Evolutionary conservation across 139 green algal species (phyloP), one percentile per base, ranked within the genome.

Genomic region (Closterium sp.): DNA sequence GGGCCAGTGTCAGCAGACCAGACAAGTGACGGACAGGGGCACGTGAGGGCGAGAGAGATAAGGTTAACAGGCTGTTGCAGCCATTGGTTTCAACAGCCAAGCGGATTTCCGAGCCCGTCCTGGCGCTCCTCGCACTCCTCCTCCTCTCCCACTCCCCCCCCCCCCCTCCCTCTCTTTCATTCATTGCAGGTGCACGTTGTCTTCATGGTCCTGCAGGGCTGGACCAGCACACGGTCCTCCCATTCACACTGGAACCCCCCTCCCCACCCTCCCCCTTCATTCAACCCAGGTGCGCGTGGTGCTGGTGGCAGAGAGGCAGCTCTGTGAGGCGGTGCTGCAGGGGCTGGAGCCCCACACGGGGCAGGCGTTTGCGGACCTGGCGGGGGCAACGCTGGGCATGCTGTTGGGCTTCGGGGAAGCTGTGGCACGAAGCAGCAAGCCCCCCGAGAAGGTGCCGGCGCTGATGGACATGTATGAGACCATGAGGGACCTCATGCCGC

Each of bases 401-500:
- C 90, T 92, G 85, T 64, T 92, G 25, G 34, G 84, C 0, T 92
- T 92, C 85, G 90, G 69, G 9, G 88, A 94, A 31, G 88, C 88
- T 9, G 35, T 94, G 8, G 86, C 91, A 3, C n/a, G 83, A 4
- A 33, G 36, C 90, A 90, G 87, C 7, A 86, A 66, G 55, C 84
- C 86, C 21, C 86, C 4, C 33, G 86, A 93, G 88, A 91, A 93
- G 38, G n/a, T 88, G 21, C 88, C 90, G 30, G 86, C 88, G 6
- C 86, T 93, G n/a, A 16, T 93, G n/a, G 87, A 91, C n/a, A 91
- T 93, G 25, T 93, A 93, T 87, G 91, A 91, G 43, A 91, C 86
- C 34, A 31, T 93, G 64, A 32, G 35, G 31, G 35, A 87, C 34
- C 28, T 91, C 84, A 33, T 93, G 28, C 85, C 34, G 9, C 36